Percentiles rank a stretch among this genome's conserved stretches.
phyloP scores from a whole-genome alignment of 352 stramenopile species.

The Pythium pyrilobum region DNA sequence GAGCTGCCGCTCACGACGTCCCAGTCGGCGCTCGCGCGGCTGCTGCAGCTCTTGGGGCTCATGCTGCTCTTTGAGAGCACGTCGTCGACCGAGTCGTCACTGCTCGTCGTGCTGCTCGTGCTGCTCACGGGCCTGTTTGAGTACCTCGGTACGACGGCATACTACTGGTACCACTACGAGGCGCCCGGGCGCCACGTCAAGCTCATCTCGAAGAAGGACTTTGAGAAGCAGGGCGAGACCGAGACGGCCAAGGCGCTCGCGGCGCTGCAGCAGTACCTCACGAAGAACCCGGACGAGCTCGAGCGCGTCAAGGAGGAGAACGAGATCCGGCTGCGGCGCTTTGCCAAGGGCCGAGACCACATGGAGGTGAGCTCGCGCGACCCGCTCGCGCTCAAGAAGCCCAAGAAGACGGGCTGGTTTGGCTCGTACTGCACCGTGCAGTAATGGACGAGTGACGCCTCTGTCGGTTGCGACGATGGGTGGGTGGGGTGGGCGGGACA shows the following conservation, averaged over 20 bases:
- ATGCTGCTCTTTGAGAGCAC: conserved; percentile 79
- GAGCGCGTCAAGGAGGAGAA: conserved; percentile 80
- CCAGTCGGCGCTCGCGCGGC: conserved; percentile 54
- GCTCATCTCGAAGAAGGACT: conserved; percentile 75
- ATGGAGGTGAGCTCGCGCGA: conserved; percentile 59
- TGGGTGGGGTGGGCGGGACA: no score
- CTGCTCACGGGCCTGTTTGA: conserved; percentile 69
- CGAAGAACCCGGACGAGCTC: conserved; percentile 62
- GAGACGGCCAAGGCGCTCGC: conserved; percentile 75
- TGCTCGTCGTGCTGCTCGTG: conserved; percentile 64
- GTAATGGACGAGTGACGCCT: neutral
- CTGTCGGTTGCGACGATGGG: no score
- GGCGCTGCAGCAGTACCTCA: conserved; percentile 58
- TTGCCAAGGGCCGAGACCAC: conserved; percentile 72
- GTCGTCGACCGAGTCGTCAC: conserved; percentile 68
- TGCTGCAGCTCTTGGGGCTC: conserved; percentile 53
- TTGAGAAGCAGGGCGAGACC: conserved; percentile 50
- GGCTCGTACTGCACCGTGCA: conserved; percentile 14
- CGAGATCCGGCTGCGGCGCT: conserved; percentile 73
- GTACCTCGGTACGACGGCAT: conserved; percentile 57
- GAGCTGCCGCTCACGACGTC: conserved; percentile 55
- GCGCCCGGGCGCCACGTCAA: conserved; percentile 52
- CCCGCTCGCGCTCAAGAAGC: conserved; percentile 19
- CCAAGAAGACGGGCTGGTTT: conserved; percentile 4
- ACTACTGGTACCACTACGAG: conserved; percentile 86